Base-by-base conservation (phyloP, 169 alveolate species). In the Theileria parva region DNA sequence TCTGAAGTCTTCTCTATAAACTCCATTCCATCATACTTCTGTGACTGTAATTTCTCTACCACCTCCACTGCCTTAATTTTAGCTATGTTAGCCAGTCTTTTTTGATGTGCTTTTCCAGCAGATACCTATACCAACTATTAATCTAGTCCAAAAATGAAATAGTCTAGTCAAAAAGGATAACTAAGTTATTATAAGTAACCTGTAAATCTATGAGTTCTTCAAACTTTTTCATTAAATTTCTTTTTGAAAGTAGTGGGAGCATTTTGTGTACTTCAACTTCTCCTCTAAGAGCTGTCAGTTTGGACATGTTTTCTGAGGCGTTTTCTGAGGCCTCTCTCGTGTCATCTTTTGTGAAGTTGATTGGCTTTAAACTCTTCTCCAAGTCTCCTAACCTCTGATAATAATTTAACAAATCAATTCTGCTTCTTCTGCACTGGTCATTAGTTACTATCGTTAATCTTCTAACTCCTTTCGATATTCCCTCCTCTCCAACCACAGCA, bases 401-500 rank as follows among this genome's bases (percentile, higher is more conserved):
- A 53, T 63, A 81, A n/a, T 76, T 25, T 25, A 59, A 70, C 37
- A 81, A 25, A 28, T 44, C 48, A 12, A 67, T 73, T 57, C 63
- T 75, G 32, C 95, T 85, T 23, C 64, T 81, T 23, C 81, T 85
- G 59, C 96, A 93, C 61, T 88, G 91, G 48, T 88, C 92, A 68
- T 94, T 94, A 0, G 97, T 92, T 15, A 92, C 96, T 15, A 95
- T 93, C 11, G 91, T 94, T 34, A 95, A 81, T 37, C 98, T 85
- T 25, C 97, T 86, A 44, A 94, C 91, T 23, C 98, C 98, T 87
- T 94, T 93, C 23, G 97, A 95, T 27, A 95, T 92, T 73, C 97
- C 94, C 85, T 95, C 98, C 80, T 95, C 98, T 32, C 95, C 85
- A 25, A 91, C 73, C 9, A 94, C 76, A 44, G 86, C 81, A 44